Evolutionary conservation across 164 flowering plant species (phyloP).

Genomic region (Euptelea pleiosperma): DNA sequence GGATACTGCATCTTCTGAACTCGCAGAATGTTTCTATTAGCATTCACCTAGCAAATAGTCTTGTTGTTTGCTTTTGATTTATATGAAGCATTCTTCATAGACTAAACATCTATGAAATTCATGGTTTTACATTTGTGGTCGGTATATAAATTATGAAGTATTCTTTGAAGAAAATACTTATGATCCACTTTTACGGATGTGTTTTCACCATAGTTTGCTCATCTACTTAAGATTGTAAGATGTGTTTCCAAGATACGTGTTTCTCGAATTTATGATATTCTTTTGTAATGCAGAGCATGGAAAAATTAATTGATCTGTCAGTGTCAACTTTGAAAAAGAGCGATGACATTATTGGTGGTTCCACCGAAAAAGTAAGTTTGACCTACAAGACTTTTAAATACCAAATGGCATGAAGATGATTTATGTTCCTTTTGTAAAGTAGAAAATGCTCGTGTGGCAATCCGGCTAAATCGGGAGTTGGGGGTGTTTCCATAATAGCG

Average conservation of each 20-base stretch:
- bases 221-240: neutral
- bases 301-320: slow-evolving; percentile 44
- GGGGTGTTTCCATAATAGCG: neutral
- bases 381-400: neutral
- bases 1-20: too few relatives aligned
- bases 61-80: too few relatives aligned
- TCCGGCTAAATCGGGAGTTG: neutral
- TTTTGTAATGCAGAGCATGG: slow-evolving; percentile 50
- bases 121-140: neutral
- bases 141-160: neutral
- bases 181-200: neutral
- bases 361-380: slow-evolving; percentile 32
- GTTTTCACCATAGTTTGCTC: slow-evolving; percentile 1
- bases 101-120: neutral
- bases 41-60: too few relatives aligned
- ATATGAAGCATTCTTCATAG: too few relatives aligned
- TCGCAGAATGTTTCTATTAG: neutral
- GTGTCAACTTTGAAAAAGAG: slow-evolving; percentile 25
- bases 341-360: slow-evolving; percentile 17
- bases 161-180: neutral
- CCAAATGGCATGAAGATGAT: neutral
- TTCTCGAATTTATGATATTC: slow-evolving; percentile 5
- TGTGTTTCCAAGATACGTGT: neutral
- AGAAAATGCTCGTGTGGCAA: too few relatives aligned
- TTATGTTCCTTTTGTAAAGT: neutral